A percentile compares a stretch with the other conserved stretches of the same genome.
phyloP scores from a whole-genome alignment of 306 rosid genomes.

The Quercus engelmannii region DNA sequence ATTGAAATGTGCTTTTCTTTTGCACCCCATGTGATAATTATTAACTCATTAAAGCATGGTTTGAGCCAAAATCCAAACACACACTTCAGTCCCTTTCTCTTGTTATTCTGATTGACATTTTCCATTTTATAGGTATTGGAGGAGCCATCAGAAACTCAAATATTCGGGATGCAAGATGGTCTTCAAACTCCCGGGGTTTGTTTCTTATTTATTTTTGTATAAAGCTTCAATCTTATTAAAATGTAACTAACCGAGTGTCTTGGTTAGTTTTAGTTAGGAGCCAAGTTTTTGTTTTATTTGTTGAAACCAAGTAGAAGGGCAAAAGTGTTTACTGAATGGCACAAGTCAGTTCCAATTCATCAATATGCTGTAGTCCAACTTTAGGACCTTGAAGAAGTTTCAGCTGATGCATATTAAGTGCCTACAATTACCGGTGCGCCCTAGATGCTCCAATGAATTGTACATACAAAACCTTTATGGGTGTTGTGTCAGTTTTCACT shows the following conservation, averaged over 20 bases:
- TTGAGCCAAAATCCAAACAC: neutral
- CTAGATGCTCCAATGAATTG: neutral
- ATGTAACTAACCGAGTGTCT: neutral
- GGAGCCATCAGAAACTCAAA: constrained; percentile 60
- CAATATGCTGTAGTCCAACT: neutral
- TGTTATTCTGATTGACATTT: constrained; percentile 3
- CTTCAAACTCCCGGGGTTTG: constrained; percentile 72
- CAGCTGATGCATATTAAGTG: neutral
- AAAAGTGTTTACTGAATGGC: neutral
- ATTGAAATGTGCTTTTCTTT: neutral
- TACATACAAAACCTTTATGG: neutral
- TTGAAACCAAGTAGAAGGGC: neutral
- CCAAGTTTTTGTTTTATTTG: neutral
- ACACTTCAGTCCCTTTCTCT: neutral
- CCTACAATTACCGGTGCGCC: neutral
- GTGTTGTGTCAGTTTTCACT: neutral
- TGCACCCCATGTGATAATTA: neutral
- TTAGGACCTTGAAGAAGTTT: neutral
- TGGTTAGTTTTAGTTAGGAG: neutral
- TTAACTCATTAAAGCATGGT: neutral
- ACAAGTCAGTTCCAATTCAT: neutral
- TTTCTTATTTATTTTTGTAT: constrained; percentile 15
- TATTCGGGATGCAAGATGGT: constrained; percentile 47
- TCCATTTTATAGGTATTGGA: constrained; percentile 49
- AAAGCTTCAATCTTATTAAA: neutral